Conservation (phyloP, 805 yeast genomes). For the Pichia rugopelliculosa region DNA sequence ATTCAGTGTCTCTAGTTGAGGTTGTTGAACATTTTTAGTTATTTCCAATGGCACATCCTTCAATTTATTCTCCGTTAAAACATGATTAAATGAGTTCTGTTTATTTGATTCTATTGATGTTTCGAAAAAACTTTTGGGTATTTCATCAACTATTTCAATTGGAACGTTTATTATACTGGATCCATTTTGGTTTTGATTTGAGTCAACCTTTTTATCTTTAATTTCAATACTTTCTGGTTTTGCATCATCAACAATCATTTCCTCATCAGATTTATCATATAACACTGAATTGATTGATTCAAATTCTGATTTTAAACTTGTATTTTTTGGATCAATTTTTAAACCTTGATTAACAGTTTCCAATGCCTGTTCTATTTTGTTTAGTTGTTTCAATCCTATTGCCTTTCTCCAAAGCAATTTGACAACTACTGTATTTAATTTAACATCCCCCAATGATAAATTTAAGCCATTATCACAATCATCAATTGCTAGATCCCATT, state of each 20-base stretch:
- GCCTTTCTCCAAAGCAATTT: conserved; percentile 51
- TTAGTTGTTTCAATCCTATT: conserved; percentile 29
- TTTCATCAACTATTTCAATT: conserved; percentile 15
- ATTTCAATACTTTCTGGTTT: neutral
- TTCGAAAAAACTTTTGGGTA: conserved; percentile 15
- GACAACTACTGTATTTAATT: conserved; percentile 22
- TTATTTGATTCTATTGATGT: neutral
- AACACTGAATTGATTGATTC: conserved; percentile 6
- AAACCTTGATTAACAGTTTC: conserved; percentile 32
- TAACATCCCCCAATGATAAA: conserved; percentile 7
- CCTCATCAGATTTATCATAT: neutral
- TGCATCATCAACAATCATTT: neutral
- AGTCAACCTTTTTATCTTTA: neutral
- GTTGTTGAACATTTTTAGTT: neutral
- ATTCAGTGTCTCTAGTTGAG: neutral
- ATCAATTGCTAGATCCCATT: conserved; percentile 41
- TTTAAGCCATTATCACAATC: conserved; percentile 46
- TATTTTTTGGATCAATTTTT: conserved; percentile 35
- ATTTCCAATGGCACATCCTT: neutral
- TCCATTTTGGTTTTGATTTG: neutral
- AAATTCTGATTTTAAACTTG: conserved; percentile 32
- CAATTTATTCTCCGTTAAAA: neutral
- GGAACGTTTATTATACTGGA: conserved; percentile 1
- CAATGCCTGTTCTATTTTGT: conserved; percentile 24
- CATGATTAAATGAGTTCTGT: neutral